Evolutionary conservation across 2,329 filamentous ascomycete species (phyloP).

Genomic region (Ceratocystis variospora): DNA sequence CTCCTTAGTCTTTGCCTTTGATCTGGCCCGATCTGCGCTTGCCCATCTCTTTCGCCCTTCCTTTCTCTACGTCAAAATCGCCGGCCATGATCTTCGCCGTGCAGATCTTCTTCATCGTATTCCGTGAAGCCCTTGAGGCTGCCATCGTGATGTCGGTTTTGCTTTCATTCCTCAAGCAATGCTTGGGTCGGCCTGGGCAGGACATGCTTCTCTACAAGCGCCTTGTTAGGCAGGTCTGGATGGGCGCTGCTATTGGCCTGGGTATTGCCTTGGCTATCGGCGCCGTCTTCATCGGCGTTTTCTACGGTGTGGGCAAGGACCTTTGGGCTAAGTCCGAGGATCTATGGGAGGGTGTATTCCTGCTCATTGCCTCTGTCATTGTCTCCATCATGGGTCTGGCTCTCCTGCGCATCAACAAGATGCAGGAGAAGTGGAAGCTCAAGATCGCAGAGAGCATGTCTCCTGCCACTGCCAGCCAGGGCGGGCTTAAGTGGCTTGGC

Average conservation of each 20-base stretch:
- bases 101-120: slow-evolving; percentile 80
- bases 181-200: slow-evolving; percentile 48
- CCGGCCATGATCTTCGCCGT: slow-evolving; percentile 59
- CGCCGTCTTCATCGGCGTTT: slow-evolving; percentile 54
- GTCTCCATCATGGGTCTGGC: slow-evolving; percentile 61
- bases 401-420: slow-evolving; percentile 59
- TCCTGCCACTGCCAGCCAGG: slow-evolving; percentile 11
- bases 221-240: slow-evolving; percentile 58
- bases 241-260: slow-evolving; percentile 48
- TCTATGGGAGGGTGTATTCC: slow-evolving; percentile 61
- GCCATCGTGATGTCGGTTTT: slow-evolving; percentile 79
- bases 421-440: slow-evolving; percentile 63
- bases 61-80: slow-evolving; percentile 30
- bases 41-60: neutral
- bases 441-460: slow-evolving; percentile 53
- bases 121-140: slow-evolving; percentile 72
- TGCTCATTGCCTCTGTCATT: slow-evolving; percentile 52
- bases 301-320: slow-evolving; percentile 54
- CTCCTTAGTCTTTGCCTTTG: neutral
- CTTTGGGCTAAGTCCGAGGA: slow-evolving; percentile 49
- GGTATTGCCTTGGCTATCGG: slow-evolving; percentile 52
- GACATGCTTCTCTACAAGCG: slow-evolving; percentile 52
- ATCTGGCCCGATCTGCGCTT: neutral
- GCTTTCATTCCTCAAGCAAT: slow-evolving; percentile 72
- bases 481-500: slow-evolving; percentile 25